A percentile compares a stretch with the other conserved stretches of the same genome.
These are phyloP conservation scores for Globisporangium nunn DNA, from an alignment of 352 stramenopile species.

Conservation along the genomic window DNA sequence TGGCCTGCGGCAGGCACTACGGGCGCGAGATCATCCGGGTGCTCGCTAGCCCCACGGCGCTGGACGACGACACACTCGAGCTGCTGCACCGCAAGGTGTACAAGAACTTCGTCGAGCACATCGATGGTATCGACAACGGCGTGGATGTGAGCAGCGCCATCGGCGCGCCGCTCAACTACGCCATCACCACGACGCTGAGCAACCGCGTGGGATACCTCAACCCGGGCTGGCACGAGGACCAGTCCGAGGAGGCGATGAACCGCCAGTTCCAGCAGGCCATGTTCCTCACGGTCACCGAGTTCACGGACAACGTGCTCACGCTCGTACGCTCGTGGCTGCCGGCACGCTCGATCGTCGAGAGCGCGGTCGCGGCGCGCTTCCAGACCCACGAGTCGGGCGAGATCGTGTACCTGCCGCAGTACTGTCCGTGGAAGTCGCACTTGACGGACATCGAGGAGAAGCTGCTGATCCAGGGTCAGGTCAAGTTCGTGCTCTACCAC, in stretches of 20 bases:
- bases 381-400: slow-evolving; percentile 89
- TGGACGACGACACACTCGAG: slow-evolving; percentile 74
- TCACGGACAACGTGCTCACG: slow-evolving; percentile 86
- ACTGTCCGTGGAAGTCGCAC: slow-evolving; percentile 95
- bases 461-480: slow-evolving; percentile 70
- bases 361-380: slow-evolving; percentile 81
- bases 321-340: slow-evolving; percentile 94
- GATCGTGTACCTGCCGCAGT: slow-evolving; percentile 90
- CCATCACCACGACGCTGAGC: slow-evolving; percentile 71
- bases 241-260: slow-evolving; percentile 70
- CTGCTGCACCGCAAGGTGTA: slow-evolving; percentile 91
- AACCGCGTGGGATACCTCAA: slow-evolving; percentile 92
- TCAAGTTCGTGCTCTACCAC: slow-evolving; percentile 98
- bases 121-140: slow-evolving; percentile 99
- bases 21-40: slow-evolving; percentile 92
- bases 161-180: slow-evolving; percentile 57
- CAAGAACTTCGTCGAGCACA: slow-evolving; percentile 96
- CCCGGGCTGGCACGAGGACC: slow-evolving; percentile 94
- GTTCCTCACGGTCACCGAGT: slow-evolving; percentile 92
- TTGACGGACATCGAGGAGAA: slow-evolving; percentile 96
- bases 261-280: slow-evolving; percentile 93
- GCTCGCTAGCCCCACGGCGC: slow-evolving; percentile 31
- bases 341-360: slow-evolving; percentile 90
- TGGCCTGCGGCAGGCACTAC: slow-evolving; percentile 77
- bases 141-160: slow-evolving; percentile 72